Base-by-base conservation (phyloP, 2,329 filamentous ascomycete genomes). In the Penicillium decumbens region DNA sequence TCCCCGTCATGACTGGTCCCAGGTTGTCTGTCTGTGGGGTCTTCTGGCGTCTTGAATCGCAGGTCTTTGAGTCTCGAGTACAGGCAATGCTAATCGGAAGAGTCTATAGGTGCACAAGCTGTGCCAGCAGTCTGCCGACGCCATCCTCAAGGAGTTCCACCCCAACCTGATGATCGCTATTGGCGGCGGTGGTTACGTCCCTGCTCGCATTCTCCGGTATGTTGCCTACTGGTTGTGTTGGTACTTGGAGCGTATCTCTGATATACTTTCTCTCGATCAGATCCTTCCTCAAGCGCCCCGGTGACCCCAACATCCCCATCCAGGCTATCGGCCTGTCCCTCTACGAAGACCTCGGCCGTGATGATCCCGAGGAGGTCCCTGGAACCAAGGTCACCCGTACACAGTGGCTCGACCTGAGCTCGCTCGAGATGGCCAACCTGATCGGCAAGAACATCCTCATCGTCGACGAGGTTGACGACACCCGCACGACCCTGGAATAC, bases 121-220 rank as follows among this genome's bases (percentile, higher is more conserved):
- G 69, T 98, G 93, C 79, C 88, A 96, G 75, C 80, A 86, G 68
- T 84, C 89, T 15, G 93, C 91, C 33, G 80, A 83, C 57, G 77
- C 79, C 63, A 95, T 97, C 70, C 84, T 98, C 63, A 77, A 84
- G 68, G 83, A 88, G 13, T 90, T 95, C 79, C 81, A 89, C 69
- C 93, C 93, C 33, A 89, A 95, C 72, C 87, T 98, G 62, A 95
- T 98, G 81, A 95, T 98, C 72, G 93, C 93, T 69, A 97, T 97
- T 71, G 93, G 93, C 64, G 93, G 93, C 58, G 93, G 93, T 64
- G 93, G 93, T 65, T 98, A 96, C 74, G 90, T 98, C 35, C 93
- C 93, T 54, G 93, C 93, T 40, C 88, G 93, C 64, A 98, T 98
- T 72, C 82, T 98, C 57, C 89, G 93, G 77, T 82, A 74, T 53